Evolutionary conservation across 2,329 filamentous ascomycete genomes (phyloP).

Genomic region (Septoria petroselini): DNA sequence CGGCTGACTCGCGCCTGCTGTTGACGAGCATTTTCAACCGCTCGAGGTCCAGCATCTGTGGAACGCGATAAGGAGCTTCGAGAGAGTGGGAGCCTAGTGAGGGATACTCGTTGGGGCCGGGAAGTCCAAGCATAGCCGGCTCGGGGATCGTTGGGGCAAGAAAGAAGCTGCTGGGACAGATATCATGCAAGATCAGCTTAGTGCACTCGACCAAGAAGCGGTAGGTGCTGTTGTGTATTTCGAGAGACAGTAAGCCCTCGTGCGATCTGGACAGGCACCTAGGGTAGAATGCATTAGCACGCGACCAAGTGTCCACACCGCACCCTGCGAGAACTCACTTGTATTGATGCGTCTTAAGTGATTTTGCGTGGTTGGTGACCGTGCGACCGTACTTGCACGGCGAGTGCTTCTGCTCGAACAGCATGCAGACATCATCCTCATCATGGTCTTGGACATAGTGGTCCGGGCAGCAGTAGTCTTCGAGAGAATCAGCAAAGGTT

Average conservation of each 20-base stretch:
- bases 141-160: conserved; percentile 21
- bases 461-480: conserved; percentile 15
- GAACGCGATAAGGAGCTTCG: conserved; percentile 55
- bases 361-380: conserved; percentile 20
- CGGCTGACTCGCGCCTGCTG: conserved; percentile 43
- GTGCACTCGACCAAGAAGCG: conserved; percentile 52
- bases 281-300: background rate
- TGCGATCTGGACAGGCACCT: conserved; percentile 6
- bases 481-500: conserved; percentile 11
- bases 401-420: conserved; percentile 30
- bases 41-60: conserved; percentile 47
- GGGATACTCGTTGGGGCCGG: conserved; percentile 9
- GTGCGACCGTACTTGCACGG: conserved; percentile 32
- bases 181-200: conserved; percentile 52
- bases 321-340: no score
- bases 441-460: conserved; percentile 17
- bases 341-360: conserved; percentile 13
- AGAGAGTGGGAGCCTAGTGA: conserved; percentile 32
- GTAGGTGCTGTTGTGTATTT: conserved; percentile 51
- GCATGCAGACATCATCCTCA: conserved; percentile 22
- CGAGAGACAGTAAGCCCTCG: conserved; percentile 46
- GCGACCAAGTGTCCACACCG: no score
- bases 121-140: conserved; percentile 7
- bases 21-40: conserved; percentile 47
- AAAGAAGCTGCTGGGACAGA: conserved; percentile 29